A percentile compares a stretch with the other conserved stretches of the same genome.
Evolutionary conservation across 2,329 filamentous ascomycete species (phyloP).

Genomic region (Dryadomyces quercus-mongolicae): DNA sequence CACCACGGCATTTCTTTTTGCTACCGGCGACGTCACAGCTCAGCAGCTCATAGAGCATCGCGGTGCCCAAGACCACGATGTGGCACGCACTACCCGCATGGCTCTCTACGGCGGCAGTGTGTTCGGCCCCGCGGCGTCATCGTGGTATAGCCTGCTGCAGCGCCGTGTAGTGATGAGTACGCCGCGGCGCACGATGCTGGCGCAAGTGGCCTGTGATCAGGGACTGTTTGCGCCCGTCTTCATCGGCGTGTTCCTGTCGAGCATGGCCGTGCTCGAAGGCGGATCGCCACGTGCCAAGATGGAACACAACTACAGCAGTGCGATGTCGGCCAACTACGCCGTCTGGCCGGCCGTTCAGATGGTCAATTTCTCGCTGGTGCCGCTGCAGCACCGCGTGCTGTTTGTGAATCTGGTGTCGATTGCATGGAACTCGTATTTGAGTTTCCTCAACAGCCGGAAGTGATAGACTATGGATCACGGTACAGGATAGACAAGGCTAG

Average conservation of each 20-base stretch:
- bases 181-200: constrained; percentile 57
- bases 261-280: constrained; percentile 77
- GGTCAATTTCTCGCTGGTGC: constrained; percentile 78
- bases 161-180: constrained; percentile 51
- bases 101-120: constrained; percentile 66
- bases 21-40: constrained; percentile 78
- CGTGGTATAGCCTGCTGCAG: constrained; percentile 75
- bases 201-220: constrained; percentile 74
- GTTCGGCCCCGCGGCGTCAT: constrained; percentile 80
- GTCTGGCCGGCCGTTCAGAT: constrained; percentile 80
- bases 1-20: constrained; percentile 86
- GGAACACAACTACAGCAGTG: constrained; percentile 54
- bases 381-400: constrained; percentile 69
- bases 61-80: constrained; percentile 58
- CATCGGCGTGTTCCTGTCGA: constrained; percentile 68
- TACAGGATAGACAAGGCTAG: not conserved
- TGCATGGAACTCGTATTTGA: constrained; percentile 55
- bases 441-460: constrained; percentile 41
- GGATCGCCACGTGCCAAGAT: constrained; percentile 51
- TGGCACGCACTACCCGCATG: constrained; percentile 64
- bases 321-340: constrained; percentile 73
- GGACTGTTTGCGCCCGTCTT: constrained; percentile 73
- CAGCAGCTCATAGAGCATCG: constrained; percentile 83
- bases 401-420: constrained; percentile 73
- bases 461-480: not conserved